These are phyloP conservation scores for Dipteronia dyeriana DNA, from an alignment of 345 rosid genomes.

Conservation along the genomic window DNA sequence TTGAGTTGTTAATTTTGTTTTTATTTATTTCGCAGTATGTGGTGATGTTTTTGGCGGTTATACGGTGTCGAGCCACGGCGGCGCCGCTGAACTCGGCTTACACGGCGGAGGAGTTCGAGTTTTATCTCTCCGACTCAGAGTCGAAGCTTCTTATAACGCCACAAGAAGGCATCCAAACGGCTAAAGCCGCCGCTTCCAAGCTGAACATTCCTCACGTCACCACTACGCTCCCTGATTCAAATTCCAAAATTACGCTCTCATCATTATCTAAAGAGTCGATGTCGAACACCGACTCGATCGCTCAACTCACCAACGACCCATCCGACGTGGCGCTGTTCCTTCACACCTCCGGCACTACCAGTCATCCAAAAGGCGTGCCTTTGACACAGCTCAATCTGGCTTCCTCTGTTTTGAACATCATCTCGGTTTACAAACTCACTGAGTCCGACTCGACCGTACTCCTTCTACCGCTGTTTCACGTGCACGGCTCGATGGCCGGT, in stretches of 20 bases:
- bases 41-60: constrained; percentile 63
- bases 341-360: constrained; percentile 78
- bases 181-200: constrained; percentile 53
- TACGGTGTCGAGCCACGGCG: constrained; percentile 62
- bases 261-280: constrained; percentile 11
- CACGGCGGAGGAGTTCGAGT: constrained; percentile 73
- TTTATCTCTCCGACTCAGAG: constrained; percentile 69
- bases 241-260: constrained; percentile 37
- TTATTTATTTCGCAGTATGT: constrained; percentile 50
- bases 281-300: constrained; percentile 19
- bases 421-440: constrained; percentile 52
- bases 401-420: constrained; percentile 59
- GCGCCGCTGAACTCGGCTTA: constrained; percentile 66
- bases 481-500: constrained; percentile 67
- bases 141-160: constrained; percentile 53
- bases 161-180: constrained; percentile 42
- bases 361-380: constrained; percentile 85
- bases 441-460: constrained; percentile 70
- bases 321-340: constrained; percentile 62
- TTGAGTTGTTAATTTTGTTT: too few relatives aligned
- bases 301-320: constrained; percentile 37
- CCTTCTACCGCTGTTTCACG: constrained; percentile 68
- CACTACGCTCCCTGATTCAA: constrained; percentile 37
- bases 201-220: constrained; percentile 45
- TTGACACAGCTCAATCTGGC: constrained; percentile 65